Conservation (phyloP, 345 rosid genomes). For the Crucihimalaya himalaica region DNA sequence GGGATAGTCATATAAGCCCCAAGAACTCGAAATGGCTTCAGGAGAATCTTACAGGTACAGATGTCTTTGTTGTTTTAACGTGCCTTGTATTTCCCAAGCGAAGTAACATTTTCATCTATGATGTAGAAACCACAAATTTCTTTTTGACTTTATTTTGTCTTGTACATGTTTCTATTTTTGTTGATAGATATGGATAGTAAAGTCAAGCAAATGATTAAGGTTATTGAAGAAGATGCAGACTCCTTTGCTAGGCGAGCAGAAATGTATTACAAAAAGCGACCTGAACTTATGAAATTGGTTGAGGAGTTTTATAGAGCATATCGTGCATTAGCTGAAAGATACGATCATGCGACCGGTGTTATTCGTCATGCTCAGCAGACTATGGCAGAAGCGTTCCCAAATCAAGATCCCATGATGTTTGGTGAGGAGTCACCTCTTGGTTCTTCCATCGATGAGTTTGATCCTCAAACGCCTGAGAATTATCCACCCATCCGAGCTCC, state of each 20-base stretch:
- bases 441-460: slow-evolving; percentile 47
- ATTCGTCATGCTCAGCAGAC: slow-evolving; percentile 90
- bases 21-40: slow-evolving; percentile 98
- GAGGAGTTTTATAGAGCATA: slow-evolving; percentile 98
- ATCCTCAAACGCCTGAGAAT: slow-evolving; percentile 79
- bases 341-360: slow-evolving; percentile 92
- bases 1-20: slow-evolving; percentile 96
- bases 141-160: slow-evolving; percentile 12
- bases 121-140: not conserved
- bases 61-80: not conserved
- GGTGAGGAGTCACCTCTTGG: slow-evolving; percentile 66
- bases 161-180: slow-evolving; percentile 2
- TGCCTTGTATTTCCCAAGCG: not conserved
- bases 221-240: slow-evolving; percentile 98
- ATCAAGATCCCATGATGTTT: slow-evolving; percentile 67
- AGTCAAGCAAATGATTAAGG: slow-evolving; percentile 95
- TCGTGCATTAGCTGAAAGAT: slow-evolving; percentile 98
- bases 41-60: slow-evolving; percentile 97
- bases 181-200: slow-evolving; percentile 89
- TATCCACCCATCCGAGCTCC: slow-evolving; percentile 49
- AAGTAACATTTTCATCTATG: not conserved
- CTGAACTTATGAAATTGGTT: slow-evolving; percentile 95
- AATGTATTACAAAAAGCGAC: slow-evolving; percentile 96
- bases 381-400: slow-evolving; percentile 95
- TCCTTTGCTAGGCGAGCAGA: slow-evolving; percentile 99